Conservation (phyloP, 345 rosid species). For the Cardiospermum halicacabum region DNA sequence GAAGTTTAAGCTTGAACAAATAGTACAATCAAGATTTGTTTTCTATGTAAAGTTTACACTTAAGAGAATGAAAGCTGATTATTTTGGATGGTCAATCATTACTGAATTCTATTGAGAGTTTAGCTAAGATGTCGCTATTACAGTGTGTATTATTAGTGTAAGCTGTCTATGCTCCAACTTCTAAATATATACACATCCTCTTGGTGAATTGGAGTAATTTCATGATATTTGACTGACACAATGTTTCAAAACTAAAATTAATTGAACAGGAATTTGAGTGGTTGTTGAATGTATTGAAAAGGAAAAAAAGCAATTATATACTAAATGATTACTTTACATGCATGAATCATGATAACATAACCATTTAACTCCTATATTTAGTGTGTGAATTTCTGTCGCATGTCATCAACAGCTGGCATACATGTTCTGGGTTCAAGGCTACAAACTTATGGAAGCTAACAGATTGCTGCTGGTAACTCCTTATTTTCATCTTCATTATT, state of each 20-base stretch:
- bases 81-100: not conserved
- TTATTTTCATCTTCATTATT: not conserved
- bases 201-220: too few relatives aligned
- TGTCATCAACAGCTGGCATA: constrained; percentile 64
- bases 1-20: too few relatives aligned
- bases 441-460: constrained; percentile 76
- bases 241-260: too few relatives aligned
- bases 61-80: not conserved
- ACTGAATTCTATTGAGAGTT: not conserved
- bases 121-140: not conserved
- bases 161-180: not conserved
- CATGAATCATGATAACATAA: not conserved
- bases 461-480: constrained; percentile 65
- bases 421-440: constrained; percentile 96
- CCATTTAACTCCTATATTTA: constrained; percentile 6
- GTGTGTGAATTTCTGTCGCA: constrained; percentile 5
- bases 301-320: not conserved
- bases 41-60: not conserved
- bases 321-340: not conserved
- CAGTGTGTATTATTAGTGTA: not conserved
- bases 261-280: not conserved
- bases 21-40: not conserved
- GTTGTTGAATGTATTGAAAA: not conserved
- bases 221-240: not conserved
- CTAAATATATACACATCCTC: not conserved